phyloP scores from a whole-genome alignment of 495 filamentous ascomycete species.

The Xylaria sp. region DNA sequence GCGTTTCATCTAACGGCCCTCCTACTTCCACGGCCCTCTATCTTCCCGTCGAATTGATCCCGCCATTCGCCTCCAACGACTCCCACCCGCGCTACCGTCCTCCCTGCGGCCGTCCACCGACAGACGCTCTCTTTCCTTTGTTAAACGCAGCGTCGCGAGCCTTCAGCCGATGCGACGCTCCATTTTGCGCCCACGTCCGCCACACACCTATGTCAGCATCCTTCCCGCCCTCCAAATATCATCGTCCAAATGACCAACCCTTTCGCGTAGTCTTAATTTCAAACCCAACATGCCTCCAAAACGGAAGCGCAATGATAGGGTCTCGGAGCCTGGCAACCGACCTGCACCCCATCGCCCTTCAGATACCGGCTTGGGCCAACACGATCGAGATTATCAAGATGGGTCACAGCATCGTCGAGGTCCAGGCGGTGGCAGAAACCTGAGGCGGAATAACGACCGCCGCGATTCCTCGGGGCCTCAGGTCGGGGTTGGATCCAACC shows the following conservation, averaged over 20 bases:
- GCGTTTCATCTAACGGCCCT: background rate
- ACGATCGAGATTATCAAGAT: slow-evolving; percentile 56
- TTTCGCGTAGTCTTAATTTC: slow-evolving; percentile 28
- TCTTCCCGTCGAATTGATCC: slow-evolving; percentile 5
- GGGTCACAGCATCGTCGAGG: slow-evolving; percentile 40
- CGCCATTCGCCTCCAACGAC: background rate
- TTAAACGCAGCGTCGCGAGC: background rate
- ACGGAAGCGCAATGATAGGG: slow-evolving; percentile 60
- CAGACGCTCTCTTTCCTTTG: background rate
- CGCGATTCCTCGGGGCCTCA: slow-evolving; percentile 50
- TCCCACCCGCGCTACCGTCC: background rate
- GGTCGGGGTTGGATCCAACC: slow-evolving; percentile 21
- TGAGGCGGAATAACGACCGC: slow-evolving; percentile 47
- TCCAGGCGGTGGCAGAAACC: slow-evolving; percentile 48
- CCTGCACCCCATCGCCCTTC: slow-evolving; percentile 61
- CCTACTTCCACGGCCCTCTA: background rate
- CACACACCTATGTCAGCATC: slow-evolving; percentile 17
- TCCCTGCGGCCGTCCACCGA: background rate
- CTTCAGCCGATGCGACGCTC: slow-evolving; percentile 21
- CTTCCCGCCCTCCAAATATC: slow-evolving; percentile 8
- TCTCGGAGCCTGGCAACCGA: slow-evolving; percentile 53
- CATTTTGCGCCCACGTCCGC: slow-evolving; percentile 1
- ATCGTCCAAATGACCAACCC: slow-evolving; percentile 35
- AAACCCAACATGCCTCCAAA: slow-evolving; percentile 55
- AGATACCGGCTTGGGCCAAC: slow-evolving; percentile 55